Percentiles rank a stretch among this genome's conserved stretches.
These are phyloP conservation scores for Phytophthora pisi DNA, from an alignment of 352 stramenopile genomes.

Conservation along the genomic window DNA sequence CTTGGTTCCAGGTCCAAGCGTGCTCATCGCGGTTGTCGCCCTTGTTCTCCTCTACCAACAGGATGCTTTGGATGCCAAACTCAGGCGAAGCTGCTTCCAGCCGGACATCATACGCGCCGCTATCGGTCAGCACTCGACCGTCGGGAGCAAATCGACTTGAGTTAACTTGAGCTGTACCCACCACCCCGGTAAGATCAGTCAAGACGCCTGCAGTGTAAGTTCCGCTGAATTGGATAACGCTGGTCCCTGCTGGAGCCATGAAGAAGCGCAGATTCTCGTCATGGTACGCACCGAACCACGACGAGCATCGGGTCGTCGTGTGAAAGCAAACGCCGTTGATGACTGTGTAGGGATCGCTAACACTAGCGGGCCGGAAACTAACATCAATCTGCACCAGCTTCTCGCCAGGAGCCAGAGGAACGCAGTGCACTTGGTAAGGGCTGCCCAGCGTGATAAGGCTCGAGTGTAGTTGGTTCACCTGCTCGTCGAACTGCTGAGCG, in stretches of 20 bases:
- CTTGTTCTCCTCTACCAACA: slow-evolving; percentile 55
- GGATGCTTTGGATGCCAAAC: slow-evolving; percentile 52
- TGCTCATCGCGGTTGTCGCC: slow-evolving; percentile 54
- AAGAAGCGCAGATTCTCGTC: slow-evolving; percentile 51
- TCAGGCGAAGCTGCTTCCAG: slow-evolving; percentile 39
- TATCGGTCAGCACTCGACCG: slow-evolving; percentile 37
- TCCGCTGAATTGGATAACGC: slow-evolving; percentile 36
- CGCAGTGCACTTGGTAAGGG: slow-evolving; percentile 44
- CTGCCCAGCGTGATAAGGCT: slow-evolving; percentile 12
- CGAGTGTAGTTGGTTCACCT: slow-evolving; percentile 37
- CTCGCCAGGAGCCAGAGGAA: slow-evolving; percentile 40
- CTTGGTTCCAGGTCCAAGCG: slow-evolving; percentile 53
- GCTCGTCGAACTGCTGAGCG: slow-evolving; percentile 32
- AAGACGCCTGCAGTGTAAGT: slow-evolving; percentile 34
- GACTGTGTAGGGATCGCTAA: slow-evolving; percentile 6
- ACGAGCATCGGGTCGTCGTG: slow-evolving; percentile 56
- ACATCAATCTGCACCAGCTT: slow-evolving; percentile 57
- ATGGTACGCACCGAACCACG: slow-evolving; percentile 57
- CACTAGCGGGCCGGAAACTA: slow-evolving; percentile 29
- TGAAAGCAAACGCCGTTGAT: slow-evolving; percentile 72
- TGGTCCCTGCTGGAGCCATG: slow-evolving; percentile 35
- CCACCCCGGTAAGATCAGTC: slow-evolving; percentile 46
- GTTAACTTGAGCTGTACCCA: slow-evolving; percentile 8
- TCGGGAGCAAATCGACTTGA: slow-evolving; percentile 30
- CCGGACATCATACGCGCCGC: slow-evolving; percentile 47